phyloP scores from a whole-genome alignment of 108 stramenopile species.

The Conticribra guillardii region DNA sequence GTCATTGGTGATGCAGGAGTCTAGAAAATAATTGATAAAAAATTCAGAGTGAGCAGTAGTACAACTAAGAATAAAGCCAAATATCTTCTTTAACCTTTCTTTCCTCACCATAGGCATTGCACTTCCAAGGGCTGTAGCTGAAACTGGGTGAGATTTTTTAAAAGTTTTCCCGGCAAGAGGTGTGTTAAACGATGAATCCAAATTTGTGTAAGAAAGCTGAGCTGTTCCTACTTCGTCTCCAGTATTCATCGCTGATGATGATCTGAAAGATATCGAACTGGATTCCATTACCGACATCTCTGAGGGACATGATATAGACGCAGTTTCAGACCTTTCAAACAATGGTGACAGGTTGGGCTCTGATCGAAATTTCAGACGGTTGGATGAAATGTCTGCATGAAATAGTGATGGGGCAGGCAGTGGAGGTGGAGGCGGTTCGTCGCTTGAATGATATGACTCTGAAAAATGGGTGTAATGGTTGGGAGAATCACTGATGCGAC shows the following conservation, averaged over 20 bases:
- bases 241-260: too few relatives aligned
- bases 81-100: too few relatives aligned
- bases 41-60: too few relatives aligned
- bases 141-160: not conserved
- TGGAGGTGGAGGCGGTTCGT: not conserved
- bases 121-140: not conserved
- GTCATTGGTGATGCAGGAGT: not conserved
- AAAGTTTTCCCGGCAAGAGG: not conserved
- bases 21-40: not conserved
- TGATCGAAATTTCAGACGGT: not conserved
- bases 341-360: not conserved
- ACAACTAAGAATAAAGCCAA: too few relatives aligned
- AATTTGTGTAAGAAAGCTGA: too few relatives aligned
- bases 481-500: conserved; percentile 2
- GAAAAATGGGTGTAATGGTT: conserved; percentile 17
- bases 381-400: not conserved
- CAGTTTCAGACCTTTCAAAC: not conserved
- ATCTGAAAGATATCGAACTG: not conserved
- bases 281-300: not conserved
- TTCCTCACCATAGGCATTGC: not conserved
- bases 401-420: not conserved
- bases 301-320: not conserved
- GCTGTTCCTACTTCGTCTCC: too few relatives aligned
- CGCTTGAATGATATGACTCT: not conserved
- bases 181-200: not conserved